Conservation (phyloP, 106 monocot genomes). For the Agapanthus africanus region DNA sequence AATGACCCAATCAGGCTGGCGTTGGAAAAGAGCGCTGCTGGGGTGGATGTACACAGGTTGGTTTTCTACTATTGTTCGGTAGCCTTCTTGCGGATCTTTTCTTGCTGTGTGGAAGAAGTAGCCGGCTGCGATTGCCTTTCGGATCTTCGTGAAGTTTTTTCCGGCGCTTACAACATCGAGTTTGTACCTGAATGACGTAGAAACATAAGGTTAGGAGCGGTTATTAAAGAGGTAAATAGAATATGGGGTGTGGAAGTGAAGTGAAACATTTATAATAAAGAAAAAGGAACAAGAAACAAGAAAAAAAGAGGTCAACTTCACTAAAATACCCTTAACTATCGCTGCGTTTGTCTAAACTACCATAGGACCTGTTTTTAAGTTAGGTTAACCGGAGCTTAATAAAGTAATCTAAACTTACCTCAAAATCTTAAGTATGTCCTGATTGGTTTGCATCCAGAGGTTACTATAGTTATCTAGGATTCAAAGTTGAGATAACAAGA, state of each 20-base stretch:
- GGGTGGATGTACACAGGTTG: conserved; percentile 97
- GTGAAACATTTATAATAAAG: no score
- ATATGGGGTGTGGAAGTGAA: not conserved
- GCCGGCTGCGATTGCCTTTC: conserved; percentile 84
- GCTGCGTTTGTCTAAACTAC: no score
- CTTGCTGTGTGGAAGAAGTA: conserved; percentile 90
- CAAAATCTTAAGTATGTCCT: no score
- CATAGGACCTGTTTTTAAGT: no score
- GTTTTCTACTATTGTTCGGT: conserved; percentile 89
- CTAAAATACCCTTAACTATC: no score
- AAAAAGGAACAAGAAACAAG: no score
- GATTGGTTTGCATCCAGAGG: no score
- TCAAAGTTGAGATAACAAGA: no score
- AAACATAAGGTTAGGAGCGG: not conserved
- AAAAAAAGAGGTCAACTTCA: no score
- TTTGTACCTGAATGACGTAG: conserved; percentile 54
- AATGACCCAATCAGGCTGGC: conserved; percentile 96
- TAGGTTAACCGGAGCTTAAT: no score
- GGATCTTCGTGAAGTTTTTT: conserved; percentile 89
- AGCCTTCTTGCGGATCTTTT: conserved; percentile 95
- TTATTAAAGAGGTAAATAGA: not conserved
- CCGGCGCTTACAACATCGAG: conserved; percentile 77
- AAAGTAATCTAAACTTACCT: no score
- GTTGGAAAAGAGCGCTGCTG: conserved; percentile 81
- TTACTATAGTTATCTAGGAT: no score